Base-by-base conservation (phyloP, 805 yeast species). In the Ogataea siamensis region DNA sequence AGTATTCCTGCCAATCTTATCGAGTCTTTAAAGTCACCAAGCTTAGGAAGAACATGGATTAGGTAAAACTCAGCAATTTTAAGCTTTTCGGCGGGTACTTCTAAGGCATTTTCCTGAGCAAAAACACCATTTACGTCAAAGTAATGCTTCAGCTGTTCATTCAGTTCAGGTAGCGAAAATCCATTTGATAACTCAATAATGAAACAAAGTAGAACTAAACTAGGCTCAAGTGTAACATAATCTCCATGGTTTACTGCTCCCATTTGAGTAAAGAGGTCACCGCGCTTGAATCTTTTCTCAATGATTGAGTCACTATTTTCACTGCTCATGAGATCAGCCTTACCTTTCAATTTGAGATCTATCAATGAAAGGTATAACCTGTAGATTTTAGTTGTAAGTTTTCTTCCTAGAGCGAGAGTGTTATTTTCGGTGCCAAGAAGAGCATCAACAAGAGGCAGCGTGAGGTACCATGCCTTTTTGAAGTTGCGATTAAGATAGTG, bases 401-500 rank as follows among this genome's bases (percentile, higher is more conserved):
- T 47, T 11, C 42, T 32, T 13, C 47, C 47, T 9, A 42, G 14
- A 28, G 23, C 34, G 12, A 14, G 30, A 5, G 14, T 25, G 12
- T 22, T 40, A 26, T 12, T 37, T 7, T 11, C 22, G 8, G 21
- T 17, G 16, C 25, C 30, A 6, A 43, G 28, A 7, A 52, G 35
- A 5, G 47, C 54, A 11, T 40, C 23, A 2, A 61, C 41, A 27
- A 58, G 23, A 2, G 58, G 54, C 13, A 28, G 22, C 6, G 50
- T 40, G 5, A 58, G 40, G 11, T 39, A 43, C 61, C 63, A 60
- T 3, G 64, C 51, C 8, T 47, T 38, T 15, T 37, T 37, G 36
- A 62, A 62, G 26, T 55, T 53, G 34, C 60, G 50, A 35, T 67
- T 67, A 27, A 69, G 45, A 42, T 68, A 69, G 43, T 62, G 63